Conservation (phyloP, 208 protist species). For the Trypanosomatidae sp. region DNA sequence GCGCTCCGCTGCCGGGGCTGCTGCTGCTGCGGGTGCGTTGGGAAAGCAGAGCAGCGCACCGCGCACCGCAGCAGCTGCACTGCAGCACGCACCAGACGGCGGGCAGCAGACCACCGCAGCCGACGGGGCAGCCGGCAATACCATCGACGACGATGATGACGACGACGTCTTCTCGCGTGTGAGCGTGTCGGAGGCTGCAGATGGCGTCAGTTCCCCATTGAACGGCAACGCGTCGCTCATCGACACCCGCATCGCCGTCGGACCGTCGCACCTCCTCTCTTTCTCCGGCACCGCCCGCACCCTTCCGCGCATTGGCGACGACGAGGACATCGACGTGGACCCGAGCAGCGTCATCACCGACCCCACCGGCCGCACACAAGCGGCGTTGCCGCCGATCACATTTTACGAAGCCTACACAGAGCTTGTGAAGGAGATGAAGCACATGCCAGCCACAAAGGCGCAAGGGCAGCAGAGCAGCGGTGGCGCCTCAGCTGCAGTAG, state of each 20-base stretch:
- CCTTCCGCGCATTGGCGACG: conserved; percentile 12
- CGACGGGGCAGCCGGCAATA: too few species aligned
- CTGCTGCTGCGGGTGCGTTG: background rate
- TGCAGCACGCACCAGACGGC: too few species aligned
- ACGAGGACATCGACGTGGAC: conserved; percentile 29
- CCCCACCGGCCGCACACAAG: background rate
- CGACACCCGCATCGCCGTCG: background rate
- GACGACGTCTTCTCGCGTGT: conserved; percentile 16
- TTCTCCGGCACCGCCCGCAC: conserved; percentile 14
- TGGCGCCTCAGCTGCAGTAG: too few species aligned
- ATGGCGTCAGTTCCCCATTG: background rate
- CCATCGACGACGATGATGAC: too few species aligned
- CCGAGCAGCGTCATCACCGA: conserved; percentile 12
- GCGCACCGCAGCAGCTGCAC: too few species aligned
- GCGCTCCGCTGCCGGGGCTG: background rate
- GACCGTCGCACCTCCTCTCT: conserved; percentile 10
- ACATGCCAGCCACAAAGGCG: background rate
- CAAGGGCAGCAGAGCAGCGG: too few species aligned
- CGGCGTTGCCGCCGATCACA: conserved; percentile 7
- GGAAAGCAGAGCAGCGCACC: background rate
- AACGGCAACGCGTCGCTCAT: background rate
- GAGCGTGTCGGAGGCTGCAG: conserved; percentile 6
- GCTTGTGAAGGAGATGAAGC: conserved; percentile 3
- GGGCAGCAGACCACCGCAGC: background rate
- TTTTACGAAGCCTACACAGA: conserved; percentile 22